These are phyloP conservation scores for Microcyclosporella mali DNA, from an alignment of 2,329 filamentous ascomycete genomes.

Conservation along the genomic window DNA sequence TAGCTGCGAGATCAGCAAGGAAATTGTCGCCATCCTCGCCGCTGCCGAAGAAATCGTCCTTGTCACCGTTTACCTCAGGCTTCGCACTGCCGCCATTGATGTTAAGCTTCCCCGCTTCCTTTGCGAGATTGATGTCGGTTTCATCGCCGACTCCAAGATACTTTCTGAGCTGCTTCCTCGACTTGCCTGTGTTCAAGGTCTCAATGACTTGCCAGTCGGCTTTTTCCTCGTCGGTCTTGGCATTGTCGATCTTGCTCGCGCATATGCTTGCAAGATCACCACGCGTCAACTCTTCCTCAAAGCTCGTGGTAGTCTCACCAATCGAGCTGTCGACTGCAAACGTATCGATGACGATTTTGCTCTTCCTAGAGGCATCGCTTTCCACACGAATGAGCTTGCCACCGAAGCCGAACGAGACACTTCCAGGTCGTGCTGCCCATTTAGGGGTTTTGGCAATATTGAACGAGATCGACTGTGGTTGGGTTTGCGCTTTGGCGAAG, in stretches of 20 bases:
- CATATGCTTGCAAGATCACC: constrained; percentile 76
- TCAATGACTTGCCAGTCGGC: constrained; percentile 94
- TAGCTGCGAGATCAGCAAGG: constrained; percentile 73
- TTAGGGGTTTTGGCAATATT: constrained; percentile 77
- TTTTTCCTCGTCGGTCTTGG: constrained; percentile 83
- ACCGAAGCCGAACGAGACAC: constrained; percentile 90
- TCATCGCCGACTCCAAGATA: constrained; percentile 78
- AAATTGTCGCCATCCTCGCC: constrained; percentile 74
- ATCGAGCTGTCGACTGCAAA: constrained; percentile 84
- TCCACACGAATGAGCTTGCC: constrained; percentile 80
- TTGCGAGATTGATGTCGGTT: constrained; percentile 42
- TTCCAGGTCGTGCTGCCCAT: constrained; percentile 80
- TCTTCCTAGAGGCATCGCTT: constrained; percentile 58
- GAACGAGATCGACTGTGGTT: constrained; percentile 86
- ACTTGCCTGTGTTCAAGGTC: constrained; percentile 75
- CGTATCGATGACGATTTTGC: constrained; percentile 76
- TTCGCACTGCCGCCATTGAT: constrained; percentile 52
- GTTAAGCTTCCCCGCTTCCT: constrained; percentile 34
- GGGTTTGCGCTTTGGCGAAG: constrained; percentile 85
- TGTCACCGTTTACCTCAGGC: constrained; percentile 24
- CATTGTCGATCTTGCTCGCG: constrained; percentile 66
- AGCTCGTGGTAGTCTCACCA: constrained; percentile 75
- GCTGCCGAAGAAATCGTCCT: constrained; percentile 65
- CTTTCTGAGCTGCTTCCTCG: constrained; percentile 78
- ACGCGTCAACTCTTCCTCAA: constrained; percentile 72